Base-by-base conservation (phyloP, 2,329 filamentous ascomycete genomes). In the Didymella keratinophila region DNA sequence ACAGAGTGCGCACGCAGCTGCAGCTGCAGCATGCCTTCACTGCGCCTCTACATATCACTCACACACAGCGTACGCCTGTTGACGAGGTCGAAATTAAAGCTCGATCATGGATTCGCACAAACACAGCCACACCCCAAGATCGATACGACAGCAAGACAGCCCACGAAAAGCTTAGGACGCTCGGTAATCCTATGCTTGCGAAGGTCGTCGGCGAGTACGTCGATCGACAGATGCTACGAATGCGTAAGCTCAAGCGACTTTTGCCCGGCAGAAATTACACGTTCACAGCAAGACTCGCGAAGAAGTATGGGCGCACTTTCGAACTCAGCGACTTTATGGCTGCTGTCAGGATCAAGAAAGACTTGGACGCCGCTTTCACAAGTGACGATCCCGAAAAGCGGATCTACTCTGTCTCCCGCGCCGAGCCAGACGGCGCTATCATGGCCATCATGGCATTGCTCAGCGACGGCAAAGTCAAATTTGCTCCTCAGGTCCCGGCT, bases 391-490 rank as follows among this genome's bases (percentile, higher is more conserved):
- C 62, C 10, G 47, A 62, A 3, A 65, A 68, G 34, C 67, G 66
- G 1, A 48, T 52, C n/a, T 67, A 86, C 41, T 72, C 73, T 1
- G 74, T 90, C 7, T 82, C 85, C 0, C 87, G 85, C 55, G 73
- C 77, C 11, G 84, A 88, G 14, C 80, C 84, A 30, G 87, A 92
- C 62, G 88, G 88, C 25, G 82, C 86, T 28, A 83, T 89, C 57
- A 84, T 92, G 80, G 88, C 87, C 1, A 77, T 90, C 55, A 82
- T 87, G 39, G 90, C 90, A 65, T 74, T 93, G 53, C 83, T 88
- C 60, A 85, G 86, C 0, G 73, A 83, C 48, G 84, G 85, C 3
- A 81, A 84, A 39, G 79, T 92, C 41, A 78, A 72, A 16, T 70
- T 90, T 7, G 76, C 81, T 3, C 79, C 85, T 0, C 70, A 82